phyloP scores from a whole-genome alignment of 257 asterid genomes.

The Forsythia viridissima region DNA sequence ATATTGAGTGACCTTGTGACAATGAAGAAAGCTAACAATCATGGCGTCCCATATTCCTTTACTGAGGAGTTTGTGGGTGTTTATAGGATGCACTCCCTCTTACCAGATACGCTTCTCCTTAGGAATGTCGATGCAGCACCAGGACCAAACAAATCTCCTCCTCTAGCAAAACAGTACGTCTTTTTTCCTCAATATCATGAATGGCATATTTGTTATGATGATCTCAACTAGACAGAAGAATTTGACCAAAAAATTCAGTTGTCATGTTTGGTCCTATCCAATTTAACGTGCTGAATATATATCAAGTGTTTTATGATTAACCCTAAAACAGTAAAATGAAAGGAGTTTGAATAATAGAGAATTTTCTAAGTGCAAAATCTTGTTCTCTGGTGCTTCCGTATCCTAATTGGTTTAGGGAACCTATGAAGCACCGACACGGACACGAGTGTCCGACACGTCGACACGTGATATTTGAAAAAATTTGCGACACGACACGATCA shows the following conservation, averaged over 20 bases:
- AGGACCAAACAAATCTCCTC: slow-evolving; percentile 62
- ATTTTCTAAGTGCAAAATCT: neutral
- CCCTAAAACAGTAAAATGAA: too few relatives aligned
- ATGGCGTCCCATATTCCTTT: slow-evolving; percentile 60
- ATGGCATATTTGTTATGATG: neutral
- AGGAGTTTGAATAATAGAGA: too few relatives aligned
- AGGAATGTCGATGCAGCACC: slow-evolving; percentile 46
- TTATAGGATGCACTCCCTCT: slow-evolving; percentile 61
- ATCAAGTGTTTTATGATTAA: too few relatives aligned
- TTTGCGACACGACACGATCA: too few relatives aligned
- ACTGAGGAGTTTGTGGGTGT: slow-evolving; percentile 61
- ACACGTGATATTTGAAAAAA: too few relatives aligned
- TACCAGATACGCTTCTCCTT: slow-evolving; percentile 46
- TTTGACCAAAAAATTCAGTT: too few relatives aligned
- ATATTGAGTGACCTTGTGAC: slow-evolving; percentile 57
- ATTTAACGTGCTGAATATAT: too few relatives aligned
- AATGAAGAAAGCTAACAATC: slow-evolving; percentile 40
- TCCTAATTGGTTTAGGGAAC: too few relatives aligned
- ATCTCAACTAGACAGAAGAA: too few relatives aligned
- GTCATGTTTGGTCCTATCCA: too few relatives aligned
- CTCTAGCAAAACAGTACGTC: slow-evolving; percentile 35
- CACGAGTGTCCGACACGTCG: too few relatives aligned
- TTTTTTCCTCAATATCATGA: neutral
- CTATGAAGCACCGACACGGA: too few relatives aligned
- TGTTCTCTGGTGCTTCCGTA: neutral